These are phyloP conservation scores for Arctium lappa DNA, from an alignment of 129 eudicot genomes.

Conservation along the genomic window DNA sequence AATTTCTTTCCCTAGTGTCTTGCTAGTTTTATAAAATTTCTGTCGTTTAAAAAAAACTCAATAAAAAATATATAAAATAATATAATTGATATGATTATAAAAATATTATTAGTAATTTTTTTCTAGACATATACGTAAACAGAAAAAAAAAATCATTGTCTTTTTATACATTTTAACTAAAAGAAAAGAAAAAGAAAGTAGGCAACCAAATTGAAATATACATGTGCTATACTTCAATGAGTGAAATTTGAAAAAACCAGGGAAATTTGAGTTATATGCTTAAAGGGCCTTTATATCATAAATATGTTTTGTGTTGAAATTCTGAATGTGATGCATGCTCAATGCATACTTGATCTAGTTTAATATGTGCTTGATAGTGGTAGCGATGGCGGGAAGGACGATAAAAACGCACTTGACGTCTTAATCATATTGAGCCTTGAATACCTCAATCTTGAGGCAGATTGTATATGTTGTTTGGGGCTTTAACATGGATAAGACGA, in stretches of 20 bases:
- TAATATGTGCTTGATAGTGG: neutral
- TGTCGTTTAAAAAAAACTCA: neutral
- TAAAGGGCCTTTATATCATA: neutral
- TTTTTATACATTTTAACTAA: neutral
- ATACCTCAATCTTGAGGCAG: neutral
- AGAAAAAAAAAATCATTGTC: neutral
- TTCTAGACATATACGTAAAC: neutral
- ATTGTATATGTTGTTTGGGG: neutral
- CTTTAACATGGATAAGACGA: too few species aligned
- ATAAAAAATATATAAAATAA: neutral
- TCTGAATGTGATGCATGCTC: neutral
- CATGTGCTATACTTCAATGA: neutral
- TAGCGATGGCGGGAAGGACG: neutral
- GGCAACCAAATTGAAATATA: conserved; percentile 12
- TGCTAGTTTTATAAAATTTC: too few species aligned
- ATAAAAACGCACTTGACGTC: neutral
- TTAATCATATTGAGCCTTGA: neutral
- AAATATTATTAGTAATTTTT: neutral
- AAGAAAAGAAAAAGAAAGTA: neutral
- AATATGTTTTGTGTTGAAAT: neutral
- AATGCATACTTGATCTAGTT: neutral
- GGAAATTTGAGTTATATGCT: neutral
- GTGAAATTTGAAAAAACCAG: neutral
- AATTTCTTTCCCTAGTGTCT: too few species aligned
- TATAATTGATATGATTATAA: neutral